A percentile compares a stretch with the other conserved stretches of the same genome.
phyloP scores from a whole-genome alignment of 495 filamentous ascomycete genomes.

The Podospora appendiculata region DNA sequence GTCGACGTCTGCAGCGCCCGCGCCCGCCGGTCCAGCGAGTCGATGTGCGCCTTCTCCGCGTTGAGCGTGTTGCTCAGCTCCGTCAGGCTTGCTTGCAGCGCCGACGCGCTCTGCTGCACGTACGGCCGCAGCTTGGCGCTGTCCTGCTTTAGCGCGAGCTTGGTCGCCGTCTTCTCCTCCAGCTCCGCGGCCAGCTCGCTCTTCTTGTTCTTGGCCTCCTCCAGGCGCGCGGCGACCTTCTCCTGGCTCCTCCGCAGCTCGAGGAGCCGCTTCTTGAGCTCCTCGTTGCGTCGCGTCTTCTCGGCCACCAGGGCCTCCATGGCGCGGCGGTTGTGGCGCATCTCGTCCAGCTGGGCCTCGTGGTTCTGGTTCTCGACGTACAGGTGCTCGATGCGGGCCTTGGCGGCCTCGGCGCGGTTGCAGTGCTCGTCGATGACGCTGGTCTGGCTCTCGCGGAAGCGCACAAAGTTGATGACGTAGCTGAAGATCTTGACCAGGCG shows the following conservation, averaged over 20 bases:
- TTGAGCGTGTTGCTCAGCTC: constrained; percentile 71
- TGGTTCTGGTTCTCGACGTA: constrained; percentile 79
- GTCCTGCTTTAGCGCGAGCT: constrained; percentile 57
- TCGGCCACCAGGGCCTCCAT: constrained; percentile 74
- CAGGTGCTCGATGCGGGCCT: constrained; percentile 77
- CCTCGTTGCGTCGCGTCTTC: constrained; percentile 74
- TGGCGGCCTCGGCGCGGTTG: constrained; percentile 78
- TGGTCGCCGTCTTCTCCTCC: constrained; percentile 70
- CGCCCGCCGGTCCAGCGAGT: constrained; percentile 74
- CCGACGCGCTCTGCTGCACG: constrained; percentile 76
- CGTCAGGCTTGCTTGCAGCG: constrained; percentile 69
- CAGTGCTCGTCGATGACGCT: constrained; percentile 82
- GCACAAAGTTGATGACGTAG: constrained; percentile 96
- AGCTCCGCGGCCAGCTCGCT: constrained; percentile 59
- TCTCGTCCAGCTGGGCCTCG: constrained; percentile 70
- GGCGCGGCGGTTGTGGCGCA: constrained; percentile 64
- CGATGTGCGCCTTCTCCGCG: constrained; percentile 73
- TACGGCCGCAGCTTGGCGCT: constrained; percentile 85
- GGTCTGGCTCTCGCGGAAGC: constrained; percentile 88
- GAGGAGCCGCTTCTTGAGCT: constrained; percentile 69
- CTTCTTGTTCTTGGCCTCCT: constrained; percentile 68
- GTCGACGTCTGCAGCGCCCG: constrained; percentile 87
- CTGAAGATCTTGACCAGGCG: constrained; percentile 87
- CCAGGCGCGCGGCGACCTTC: constrained; percentile 66
- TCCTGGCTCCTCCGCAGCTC: constrained; percentile 73